These are phyloP conservation scores for Herpetomonas tarakana DNA, from an alignment of 208 protist genomes.

Conservation along the genomic window DNA sequence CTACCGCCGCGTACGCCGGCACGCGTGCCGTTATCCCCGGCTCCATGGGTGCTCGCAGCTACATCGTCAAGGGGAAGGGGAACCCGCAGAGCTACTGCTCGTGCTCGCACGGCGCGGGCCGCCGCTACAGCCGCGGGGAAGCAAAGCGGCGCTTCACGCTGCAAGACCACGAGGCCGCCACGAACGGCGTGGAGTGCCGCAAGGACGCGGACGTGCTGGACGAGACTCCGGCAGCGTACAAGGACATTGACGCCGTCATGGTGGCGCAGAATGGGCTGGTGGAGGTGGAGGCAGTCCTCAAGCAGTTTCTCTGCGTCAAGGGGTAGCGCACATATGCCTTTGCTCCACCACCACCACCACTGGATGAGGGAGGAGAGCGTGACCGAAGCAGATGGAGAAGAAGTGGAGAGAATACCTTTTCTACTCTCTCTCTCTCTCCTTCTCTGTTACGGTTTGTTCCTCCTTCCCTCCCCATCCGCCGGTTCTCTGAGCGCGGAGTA, in stretches of 20 bases:
- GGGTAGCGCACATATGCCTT: slow-evolving; percentile 23
- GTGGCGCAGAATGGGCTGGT: slow-evolving; percentile 73
- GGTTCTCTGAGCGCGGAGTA: too few relatives aligned
- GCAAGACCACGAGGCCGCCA: slow-evolving; percentile 62
- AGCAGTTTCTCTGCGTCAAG: slow-evolving; percentile 86
- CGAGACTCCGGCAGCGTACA: slow-evolving; percentile 85
- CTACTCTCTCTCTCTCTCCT: slow-evolving; percentile 2
- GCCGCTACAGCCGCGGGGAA: slow-evolving; percentile 69
- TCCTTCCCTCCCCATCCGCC: too few relatives aligned
- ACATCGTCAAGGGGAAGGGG: slow-evolving; percentile 87
- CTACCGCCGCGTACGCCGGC: slow-evolving; percentile 65
- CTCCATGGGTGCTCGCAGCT: slow-evolving; percentile 83
- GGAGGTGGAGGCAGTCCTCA: slow-evolving; percentile 65
- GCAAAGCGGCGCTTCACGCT: slow-evolving; percentile 78
- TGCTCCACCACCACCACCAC: background rate
- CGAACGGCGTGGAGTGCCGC: slow-evolving; percentile 63
- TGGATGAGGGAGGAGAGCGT: background rate
- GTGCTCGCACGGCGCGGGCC: slow-evolving; percentile 84
- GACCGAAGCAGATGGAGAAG: too few relatives aligned
- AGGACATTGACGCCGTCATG: slow-evolving; percentile 88
- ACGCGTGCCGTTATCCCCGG: slow-evolving; percentile 88
- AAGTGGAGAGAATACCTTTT: background rate
- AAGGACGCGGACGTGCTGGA: slow-evolving; percentile 83
- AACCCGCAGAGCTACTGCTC: slow-evolving; percentile 64
- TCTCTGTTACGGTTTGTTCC: slow-evolving; percentile 9